A percentile compares a stretch with the other conserved stretches of the same genome.
Conservation (phyloP, 2,329 filamentous ascomycete species). For the Aspergillus japonicus region DNA sequence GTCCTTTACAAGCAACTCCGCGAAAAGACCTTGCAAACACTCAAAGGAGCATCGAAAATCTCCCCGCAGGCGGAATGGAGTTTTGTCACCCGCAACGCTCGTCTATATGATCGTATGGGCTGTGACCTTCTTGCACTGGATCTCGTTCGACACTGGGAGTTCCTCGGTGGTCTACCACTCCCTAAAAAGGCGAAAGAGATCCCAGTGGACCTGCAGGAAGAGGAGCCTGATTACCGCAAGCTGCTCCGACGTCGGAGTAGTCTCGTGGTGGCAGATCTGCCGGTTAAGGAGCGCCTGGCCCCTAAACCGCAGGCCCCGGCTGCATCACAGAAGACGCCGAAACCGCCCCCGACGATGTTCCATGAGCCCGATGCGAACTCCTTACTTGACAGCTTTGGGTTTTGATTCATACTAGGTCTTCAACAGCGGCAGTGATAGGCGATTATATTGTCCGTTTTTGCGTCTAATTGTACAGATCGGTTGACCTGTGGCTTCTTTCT, state of each 20-base stretch:
- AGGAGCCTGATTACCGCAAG: slow-evolving; percentile 61
- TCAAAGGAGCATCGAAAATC: slow-evolving; percentile 80
- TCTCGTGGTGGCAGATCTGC: slow-evolving; percentile 72
- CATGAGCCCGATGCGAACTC: slow-evolving; percentile 89
- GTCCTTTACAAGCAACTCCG: slow-evolving; percentile 84
- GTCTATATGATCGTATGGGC: slow-evolving; percentile 85
- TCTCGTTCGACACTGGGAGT: slow-evolving; percentile 60
- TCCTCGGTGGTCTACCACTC: slow-evolving; percentile 26
- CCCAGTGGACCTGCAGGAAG: slow-evolving; percentile 26
- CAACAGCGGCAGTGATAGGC: not conserved
- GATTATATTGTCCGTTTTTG: too few species aligned
- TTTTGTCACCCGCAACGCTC: slow-evolving; percentile 82
- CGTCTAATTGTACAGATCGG: not conserved
- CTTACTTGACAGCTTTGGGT: slow-evolving; percentile 88
- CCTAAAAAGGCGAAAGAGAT: slow-evolving; percentile 40
- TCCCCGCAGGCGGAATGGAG: slow-evolving; percentile 79
- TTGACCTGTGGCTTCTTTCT: not conserved
- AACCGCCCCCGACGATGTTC: slow-evolving; percentile 69
- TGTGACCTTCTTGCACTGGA: slow-evolving; percentile 87
- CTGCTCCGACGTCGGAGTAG: slow-evolving; percentile 71
- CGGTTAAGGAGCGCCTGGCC: slow-evolving; percentile 43
- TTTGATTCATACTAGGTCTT: slow-evolving; percentile 49
- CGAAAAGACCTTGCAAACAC: slow-evolving; percentile 75
- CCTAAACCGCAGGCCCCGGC: slow-evolving; percentile 39
- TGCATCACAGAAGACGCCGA: slow-evolving; percentile 16